Evolutionary conservation across 2,329 filamentous ascomycete genomes (phyloP).

Genomic region (Apiospora hydei): DNA sequence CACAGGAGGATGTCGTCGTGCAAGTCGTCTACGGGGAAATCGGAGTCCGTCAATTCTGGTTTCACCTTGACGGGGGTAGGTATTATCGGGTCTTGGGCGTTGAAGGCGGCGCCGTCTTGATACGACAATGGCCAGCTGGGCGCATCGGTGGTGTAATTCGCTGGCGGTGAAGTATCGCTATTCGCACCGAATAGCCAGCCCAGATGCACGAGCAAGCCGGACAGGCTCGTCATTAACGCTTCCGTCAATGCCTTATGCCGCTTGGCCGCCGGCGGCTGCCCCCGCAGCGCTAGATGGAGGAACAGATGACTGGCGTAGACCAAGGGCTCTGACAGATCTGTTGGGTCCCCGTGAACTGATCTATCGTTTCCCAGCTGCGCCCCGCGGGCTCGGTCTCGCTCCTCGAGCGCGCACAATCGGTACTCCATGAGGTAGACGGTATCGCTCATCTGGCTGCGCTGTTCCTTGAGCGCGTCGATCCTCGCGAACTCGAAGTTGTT

Average conservation of each 20-base stretch:
- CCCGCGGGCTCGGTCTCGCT: conserved; percentile 33
- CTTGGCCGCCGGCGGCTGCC: conserved; percentile 41
- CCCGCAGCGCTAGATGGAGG: conserved; percentile 41
- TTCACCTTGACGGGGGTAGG: background rate
- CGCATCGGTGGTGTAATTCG: background rate
- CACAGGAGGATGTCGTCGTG: conserved; percentile 41
- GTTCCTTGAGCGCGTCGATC: conserved; percentile 37
- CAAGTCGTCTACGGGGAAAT: conserved; percentile 33
- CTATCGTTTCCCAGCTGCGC: conserved; percentile 20
- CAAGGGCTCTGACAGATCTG: conserved; percentile 40
- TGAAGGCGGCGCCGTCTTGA: background rate
- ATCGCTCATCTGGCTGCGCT: conserved; percentile 42
- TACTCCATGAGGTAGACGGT: conserved; percentile 43
- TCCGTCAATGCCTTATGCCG: conserved; percentile 40
- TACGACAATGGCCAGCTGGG: background rate
- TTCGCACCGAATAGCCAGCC: conserved; percentile 35
- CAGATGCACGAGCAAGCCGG: conserved; percentile 35
- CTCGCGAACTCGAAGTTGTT: conserved; percentile 43
- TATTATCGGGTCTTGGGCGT: background rate
- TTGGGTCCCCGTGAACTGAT: conserved; percentile 23
- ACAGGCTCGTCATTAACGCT: conserved; percentile 39
- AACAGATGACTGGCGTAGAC: conserved; percentile 42
- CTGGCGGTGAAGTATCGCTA: background rate
- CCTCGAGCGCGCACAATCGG: conserved; percentile 40
- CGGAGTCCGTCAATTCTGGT: background rate